Conservation (phyloP, 1,284 basidiomycete species). For the Ceratobasidium sp. region DNA sequence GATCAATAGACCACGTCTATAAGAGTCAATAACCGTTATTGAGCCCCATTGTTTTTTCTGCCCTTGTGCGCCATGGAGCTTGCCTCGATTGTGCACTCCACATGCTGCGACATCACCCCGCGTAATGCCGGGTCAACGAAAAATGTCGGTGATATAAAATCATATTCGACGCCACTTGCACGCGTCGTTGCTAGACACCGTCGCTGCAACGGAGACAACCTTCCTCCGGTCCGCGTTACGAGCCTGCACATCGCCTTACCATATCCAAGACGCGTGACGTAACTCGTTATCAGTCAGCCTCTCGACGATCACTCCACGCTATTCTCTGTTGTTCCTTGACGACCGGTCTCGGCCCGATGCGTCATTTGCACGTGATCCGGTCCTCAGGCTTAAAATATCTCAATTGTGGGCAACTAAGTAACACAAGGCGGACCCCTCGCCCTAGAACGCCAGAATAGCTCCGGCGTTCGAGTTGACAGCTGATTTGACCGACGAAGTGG, state of each 20-base stretch:
- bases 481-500: slow-evolving; percentile 16
- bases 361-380: slow-evolving; percentile 17
- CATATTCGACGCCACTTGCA: not conserved
- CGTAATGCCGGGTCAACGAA: too few species aligned
- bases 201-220: slow-evolving; percentile 1
- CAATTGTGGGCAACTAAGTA: not conserved
- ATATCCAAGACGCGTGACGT: slow-evolving; percentile 32
- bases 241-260: slow-evolving; percentile 30
- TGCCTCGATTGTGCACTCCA: not conserved
- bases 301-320: slow-evolving; percentile 39
- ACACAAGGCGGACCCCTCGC: not conserved
- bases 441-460: slow-evolving; percentile 30
- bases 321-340: slow-evolving; percentile 22
- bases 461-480: slow-evolving; percentile 31
- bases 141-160: not conserved
- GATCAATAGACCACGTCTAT: slow-evolving; percentile 34
- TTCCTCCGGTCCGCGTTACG: not conserved
- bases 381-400: not conserved
- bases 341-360: slow-evolving; percentile 14
- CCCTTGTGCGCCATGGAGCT: slow-evolving; percentile 23
- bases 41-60: not conserved
- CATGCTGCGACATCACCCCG: not conserved
- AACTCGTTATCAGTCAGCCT: slow-evolving; percentile 11
- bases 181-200: slow-evolving; percentile 14
- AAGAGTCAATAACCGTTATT: not conserved